Conservation (phyloP, 2,329 filamentous ascomycete species). For the Emericellopsis cladophorae region DNA sequence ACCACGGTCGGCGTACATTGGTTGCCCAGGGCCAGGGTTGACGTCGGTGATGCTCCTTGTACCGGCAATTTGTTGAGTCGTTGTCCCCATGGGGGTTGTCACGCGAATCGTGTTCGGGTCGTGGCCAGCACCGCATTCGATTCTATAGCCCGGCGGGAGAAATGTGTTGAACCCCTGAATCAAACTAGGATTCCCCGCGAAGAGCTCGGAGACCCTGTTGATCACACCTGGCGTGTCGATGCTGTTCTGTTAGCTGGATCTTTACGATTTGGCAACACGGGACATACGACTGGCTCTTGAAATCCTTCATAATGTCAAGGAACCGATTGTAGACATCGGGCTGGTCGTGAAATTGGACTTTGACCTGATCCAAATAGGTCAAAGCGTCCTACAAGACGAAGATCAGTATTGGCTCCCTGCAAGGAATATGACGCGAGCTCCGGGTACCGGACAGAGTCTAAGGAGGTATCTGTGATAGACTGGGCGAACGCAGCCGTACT, state of each 20-base stretch:
- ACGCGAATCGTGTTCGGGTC: constrained; percentile 94
- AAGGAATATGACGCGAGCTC: not conserved
- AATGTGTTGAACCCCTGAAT: constrained; percentile 99
- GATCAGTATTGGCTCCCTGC: not conserved
- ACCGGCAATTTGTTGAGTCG: constrained; percentile 70
- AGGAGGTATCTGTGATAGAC: no score
- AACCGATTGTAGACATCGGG: constrained; percentile 97
- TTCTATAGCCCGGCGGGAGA: constrained; percentile 85
- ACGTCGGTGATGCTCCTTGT: constrained; percentile 32
- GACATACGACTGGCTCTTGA: constrained; percentile 88
- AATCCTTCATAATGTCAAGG: constrained; percentile 98
- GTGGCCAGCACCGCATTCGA: constrained; percentile 87
- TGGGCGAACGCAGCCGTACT: no score
- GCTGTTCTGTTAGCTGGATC: constrained; percentile 21
- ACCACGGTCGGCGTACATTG: no score
- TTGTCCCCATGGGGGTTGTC: constrained; percentile 95
- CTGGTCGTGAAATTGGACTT: constrained; percentile 93
- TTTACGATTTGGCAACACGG: constrained; percentile 6
- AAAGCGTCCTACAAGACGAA: constrained; percentile 48
- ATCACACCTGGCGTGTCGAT: constrained; percentile 98
- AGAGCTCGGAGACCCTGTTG: constrained; percentile 87
- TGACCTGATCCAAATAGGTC: constrained; percentile 95
- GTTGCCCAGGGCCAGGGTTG: constrained; percentile 13
- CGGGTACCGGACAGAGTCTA: not conserved
- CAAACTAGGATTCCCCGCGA: constrained; percentile 86